phyloP scores from a whole-genome alignment of 2,329 filamentous ascomycete genomes.

The Hymenoscyphus scutula region DNA sequence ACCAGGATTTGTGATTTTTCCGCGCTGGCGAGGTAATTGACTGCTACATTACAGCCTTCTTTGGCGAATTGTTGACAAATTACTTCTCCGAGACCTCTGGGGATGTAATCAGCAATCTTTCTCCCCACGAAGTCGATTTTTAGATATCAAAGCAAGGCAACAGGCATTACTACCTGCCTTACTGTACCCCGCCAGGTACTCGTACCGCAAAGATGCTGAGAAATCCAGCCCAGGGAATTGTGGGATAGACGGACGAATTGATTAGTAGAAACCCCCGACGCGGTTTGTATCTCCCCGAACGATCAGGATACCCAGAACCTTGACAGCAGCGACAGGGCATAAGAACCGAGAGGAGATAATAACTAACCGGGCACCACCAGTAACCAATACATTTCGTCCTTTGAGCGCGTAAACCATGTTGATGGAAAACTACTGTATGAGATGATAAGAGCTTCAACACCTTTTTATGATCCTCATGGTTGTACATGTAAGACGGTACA shows the following conservation, averaged over 20 bases:
- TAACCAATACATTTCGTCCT: conserved; percentile 61
- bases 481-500: not conserved
- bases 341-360: not conserved
- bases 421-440: not conserved
- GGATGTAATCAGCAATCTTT: not conserved
- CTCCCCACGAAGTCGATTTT: not conserved
- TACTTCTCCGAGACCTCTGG: conserved; percentile 61
- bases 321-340: no score
- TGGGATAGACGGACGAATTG: no score
- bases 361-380: conserved; percentile 59
- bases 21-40: conserved; percentile 61
- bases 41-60: conserved; percentile 60
- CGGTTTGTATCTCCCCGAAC: not conserved
- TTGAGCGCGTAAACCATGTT: conserved; percentile 62
- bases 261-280: no score
- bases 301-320: not conserved
- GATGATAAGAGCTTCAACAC: not conserved
- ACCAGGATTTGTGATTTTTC: conserved; percentile 55
- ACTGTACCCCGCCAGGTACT: no score
- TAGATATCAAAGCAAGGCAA: no score
- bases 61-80: conserved; percentile 60
- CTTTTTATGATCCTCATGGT: not conserved
- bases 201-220: no score
- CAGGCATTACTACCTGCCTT: no score
- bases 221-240: no score